Percentiles rank a stretch among this genome's conserved stretches.
Conservation (phyloP, 2,329 filamentous ascomycete genomes). For the Coniosporium tulheliwenetii region DNA sequence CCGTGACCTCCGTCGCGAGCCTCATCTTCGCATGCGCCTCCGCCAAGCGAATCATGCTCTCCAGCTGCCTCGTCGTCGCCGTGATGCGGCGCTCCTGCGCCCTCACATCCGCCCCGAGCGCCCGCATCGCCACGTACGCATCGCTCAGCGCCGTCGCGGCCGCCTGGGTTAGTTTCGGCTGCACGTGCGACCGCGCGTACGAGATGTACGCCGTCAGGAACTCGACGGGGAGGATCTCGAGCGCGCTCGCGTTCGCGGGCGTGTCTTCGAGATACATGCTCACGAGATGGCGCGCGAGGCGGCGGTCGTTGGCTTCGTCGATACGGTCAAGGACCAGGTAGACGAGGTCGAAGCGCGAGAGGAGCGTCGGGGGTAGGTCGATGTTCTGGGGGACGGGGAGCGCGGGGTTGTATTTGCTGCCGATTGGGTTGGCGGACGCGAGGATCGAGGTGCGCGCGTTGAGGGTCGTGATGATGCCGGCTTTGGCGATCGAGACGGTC, state of each 20-base stretch:
- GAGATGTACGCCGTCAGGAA: slow-evolving; percentile 96
- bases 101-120: slow-evolving; percentile 57
- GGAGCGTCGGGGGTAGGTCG: slow-evolving; percentile 82
- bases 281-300: slow-evolving; percentile 79
- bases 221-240: slow-evolving; percentile 84
- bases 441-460: slow-evolving; percentile 93
- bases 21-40: slow-evolving; percentile 99
- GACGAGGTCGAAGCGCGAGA: slow-evolving; percentile 92
- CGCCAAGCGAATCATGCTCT: slow-evolving; percentile 93
- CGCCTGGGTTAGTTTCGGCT: slow-evolving; percentile 64
- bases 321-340: slow-evolving; percentile 91
- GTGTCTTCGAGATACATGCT: slow-evolving; percentile 95
- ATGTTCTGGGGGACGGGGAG: slow-evolving; percentile 96
- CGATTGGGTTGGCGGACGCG: slow-evolving; percentile 93
- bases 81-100: slow-evolving; percentile 91
- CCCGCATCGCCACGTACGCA: slow-evolving; percentile 88
- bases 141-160: slow-evolving; percentile 74
- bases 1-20: slow-evolving; percentile 58
- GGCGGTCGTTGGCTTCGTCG: slow-evolving; percentile 77
- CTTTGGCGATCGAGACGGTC: slow-evolving; percentile 64
- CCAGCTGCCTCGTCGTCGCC: slow-evolving; percentile 87
- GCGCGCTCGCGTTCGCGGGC: slow-evolving; percentile 64
- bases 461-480: slow-evolving; percentile 70
- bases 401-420: slow-evolving; percentile 93
- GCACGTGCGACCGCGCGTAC: slow-evolving; percentile 75